phyloP scores from a whole-genome alignment of 1,284 basidiomycete species.

The Leccinum solheimii region DNA sequence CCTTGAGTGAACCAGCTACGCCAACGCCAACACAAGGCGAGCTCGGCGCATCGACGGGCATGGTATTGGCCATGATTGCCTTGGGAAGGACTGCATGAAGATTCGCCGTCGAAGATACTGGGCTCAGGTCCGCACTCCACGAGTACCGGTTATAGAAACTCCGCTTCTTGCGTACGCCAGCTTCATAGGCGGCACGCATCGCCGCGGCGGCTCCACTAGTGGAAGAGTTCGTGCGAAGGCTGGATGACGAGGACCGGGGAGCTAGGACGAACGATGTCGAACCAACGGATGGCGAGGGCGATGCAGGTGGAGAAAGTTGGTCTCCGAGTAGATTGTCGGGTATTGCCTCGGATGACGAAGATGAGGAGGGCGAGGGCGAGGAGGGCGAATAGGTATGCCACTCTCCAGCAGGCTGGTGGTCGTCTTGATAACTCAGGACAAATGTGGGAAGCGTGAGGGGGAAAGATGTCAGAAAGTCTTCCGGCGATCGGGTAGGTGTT shows the following conservation, averaged over 20 bases:
- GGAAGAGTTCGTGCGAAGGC: slow-evolving; percentile 28
- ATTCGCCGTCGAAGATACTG: slow-evolving; percentile 27
- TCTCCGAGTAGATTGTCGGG: slow-evolving; percentile 22
- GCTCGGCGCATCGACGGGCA: slow-evolving; percentile 6
- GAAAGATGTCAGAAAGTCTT: slow-evolving; percentile 58
- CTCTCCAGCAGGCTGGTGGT: slow-evolving; percentile 26
- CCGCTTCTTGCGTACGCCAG: slow-evolving; percentile 55
- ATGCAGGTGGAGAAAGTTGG: slow-evolving; percentile 33
- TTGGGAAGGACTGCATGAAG: slow-evolving; percentile 21
- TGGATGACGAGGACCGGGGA: slow-evolving; percentile 33
- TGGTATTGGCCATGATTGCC: slow-evolving; percentile 9
- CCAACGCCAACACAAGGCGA: slow-evolving; percentile 11
- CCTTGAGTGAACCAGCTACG: slow-evolving; percentile 8
- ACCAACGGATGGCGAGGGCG: slow-evolving; percentile 33
- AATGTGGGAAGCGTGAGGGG: slow-evolving; percentile 58
- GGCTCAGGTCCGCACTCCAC: slow-evolving; percentile 43
- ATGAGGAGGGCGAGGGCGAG: slow-evolving; percentile 30
- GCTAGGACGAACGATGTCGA: slow-evolving; percentile 32
- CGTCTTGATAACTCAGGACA: slow-evolving; percentile 28
- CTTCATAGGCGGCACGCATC: slow-evolving; percentile 57
- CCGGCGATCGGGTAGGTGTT: slow-evolving; percentile 42
- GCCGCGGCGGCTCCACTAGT: slow-evolving; percentile 42
- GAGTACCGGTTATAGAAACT: slow-evolving; percentile 56
- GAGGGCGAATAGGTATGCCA: slow-evolving; percentile 34
- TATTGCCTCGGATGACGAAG: slow-evolving; percentile 32